Percentiles rank a stretch among this genome's conserved stretches.
Evolutionary conservation across 176 grass and related monocot genomes (phyloP).

Genomic region (Ensete ventricosum): DNA sequence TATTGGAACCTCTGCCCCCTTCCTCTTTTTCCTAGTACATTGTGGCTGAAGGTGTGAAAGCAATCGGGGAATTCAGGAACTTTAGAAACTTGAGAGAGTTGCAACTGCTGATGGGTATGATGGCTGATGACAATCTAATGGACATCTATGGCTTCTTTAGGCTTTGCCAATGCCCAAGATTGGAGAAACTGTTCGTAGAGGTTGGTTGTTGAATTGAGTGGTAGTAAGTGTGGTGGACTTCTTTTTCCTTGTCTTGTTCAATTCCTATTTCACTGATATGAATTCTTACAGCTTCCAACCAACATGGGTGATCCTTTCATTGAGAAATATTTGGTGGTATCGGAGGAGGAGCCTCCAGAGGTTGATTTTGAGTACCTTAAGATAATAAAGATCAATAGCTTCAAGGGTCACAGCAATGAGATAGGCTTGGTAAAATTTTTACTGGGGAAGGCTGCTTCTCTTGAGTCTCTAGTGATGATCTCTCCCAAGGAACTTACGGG

Average conservation of each 20-base stretch:
- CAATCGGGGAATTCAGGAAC: constrained; percentile 19
- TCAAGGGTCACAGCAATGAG: constrained; percentile 81
- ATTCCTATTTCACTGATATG: too few relatives aligned
- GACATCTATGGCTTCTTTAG: constrained; percentile 78
- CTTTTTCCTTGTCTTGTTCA: not conserved
- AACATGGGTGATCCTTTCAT: constrained; percentile 52
- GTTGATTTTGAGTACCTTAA: constrained; percentile 60
- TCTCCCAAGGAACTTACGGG: constrained; percentile 45
- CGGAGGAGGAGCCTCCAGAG: constrained; percentile 56
- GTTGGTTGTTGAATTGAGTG: constrained; percentile 18
- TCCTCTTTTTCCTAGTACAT: constrained; percentile 5
- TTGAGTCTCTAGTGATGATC: constrained; percentile 47
- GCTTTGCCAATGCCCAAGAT: constrained; percentile 36
- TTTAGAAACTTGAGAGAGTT: constrained; percentile 50
- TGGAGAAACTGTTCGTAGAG: constrained; percentile 75
- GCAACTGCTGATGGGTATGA: constrained; percentile 70
- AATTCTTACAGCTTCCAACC: constrained; percentile 56
- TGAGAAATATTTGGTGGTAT: constrained; percentile 50
- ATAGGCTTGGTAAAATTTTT: constrained; percentile 51
- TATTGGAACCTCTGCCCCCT: not conserved
- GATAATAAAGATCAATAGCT: constrained; percentile 68
- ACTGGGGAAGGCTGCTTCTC: constrained; percentile 40
- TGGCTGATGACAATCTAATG: constrained; percentile 63
- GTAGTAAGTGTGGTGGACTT: not conserved
- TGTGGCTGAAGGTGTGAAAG: constrained; percentile 16